Conservation (phyloP, 1,284 basidiomycete species). For the Microbotryomycetes sp. region DNA sequence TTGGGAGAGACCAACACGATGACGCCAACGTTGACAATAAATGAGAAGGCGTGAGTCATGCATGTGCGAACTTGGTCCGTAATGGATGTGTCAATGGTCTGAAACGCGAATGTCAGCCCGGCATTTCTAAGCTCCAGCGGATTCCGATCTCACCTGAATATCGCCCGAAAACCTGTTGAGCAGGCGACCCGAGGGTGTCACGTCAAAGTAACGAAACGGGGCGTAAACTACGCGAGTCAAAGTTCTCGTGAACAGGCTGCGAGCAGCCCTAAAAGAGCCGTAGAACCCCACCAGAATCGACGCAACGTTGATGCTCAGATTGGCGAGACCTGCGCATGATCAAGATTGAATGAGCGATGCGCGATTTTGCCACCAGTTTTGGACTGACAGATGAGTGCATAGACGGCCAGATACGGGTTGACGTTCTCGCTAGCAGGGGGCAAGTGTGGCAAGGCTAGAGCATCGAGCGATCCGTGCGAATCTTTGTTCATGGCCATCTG, state of each 20-base stretch:
- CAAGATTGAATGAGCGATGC: conserved; percentile 52
- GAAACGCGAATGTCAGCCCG: conserved; percentile 38
- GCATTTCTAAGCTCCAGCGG: conserved; percentile 52
- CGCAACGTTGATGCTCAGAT: conserved; percentile 39
- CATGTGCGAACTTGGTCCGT: conserved; percentile 40
- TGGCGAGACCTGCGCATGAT: conserved; percentile 52
- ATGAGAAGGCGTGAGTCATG: conserved; percentile 48
- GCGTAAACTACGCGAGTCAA: conserved; percentile 63
- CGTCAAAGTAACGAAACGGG: conserved; percentile 70
- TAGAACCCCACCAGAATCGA: conserved; percentile 39
- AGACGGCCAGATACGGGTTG: conserved; percentile 46
- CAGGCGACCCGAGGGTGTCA: conserved; percentile 51
- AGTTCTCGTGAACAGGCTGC: conserved; percentile 53
- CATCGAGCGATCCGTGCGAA: neutral
- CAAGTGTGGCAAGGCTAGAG: conserved; percentile 16
- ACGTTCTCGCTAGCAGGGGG: conserved; percentile 45
- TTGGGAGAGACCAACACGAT: conserved; percentile 68
- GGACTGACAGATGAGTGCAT: conserved; percentile 36
- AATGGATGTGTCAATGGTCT: conserved; percentile 54
- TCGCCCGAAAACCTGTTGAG: conserved; percentile 85
- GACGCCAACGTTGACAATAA: conserved; percentile 53
- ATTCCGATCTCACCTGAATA: conserved; percentile 79
- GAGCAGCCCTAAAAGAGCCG: conserved; percentile 39
- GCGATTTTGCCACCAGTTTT: too few relatives aligned
- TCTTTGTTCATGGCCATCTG: neutral